phyloP scores from a whole-genome alignment of 1,139 yeast species.

The Saccharomyces hybrid region DNA sequence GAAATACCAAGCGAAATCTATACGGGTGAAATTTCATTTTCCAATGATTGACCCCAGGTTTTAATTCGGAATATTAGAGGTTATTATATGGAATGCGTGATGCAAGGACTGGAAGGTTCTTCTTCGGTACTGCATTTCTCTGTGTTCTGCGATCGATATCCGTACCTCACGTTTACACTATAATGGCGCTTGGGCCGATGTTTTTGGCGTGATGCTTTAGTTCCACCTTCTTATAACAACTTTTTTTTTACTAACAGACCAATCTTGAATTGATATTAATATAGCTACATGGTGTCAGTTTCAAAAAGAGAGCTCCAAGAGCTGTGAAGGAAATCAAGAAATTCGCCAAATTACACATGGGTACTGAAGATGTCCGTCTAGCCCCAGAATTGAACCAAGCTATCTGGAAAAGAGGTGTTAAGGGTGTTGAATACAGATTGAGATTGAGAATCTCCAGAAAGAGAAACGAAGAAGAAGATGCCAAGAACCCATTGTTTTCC shows the following conservation, averaged over 20 bases:
- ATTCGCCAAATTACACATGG: slow-evolving; percentile 98
- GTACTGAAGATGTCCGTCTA: slow-evolving; percentile 97
- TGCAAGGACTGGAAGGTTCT: not conserved
- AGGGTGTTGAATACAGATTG: slow-evolving; percentile 97
- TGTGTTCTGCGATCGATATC: not conserved
- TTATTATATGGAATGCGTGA: not conserved
- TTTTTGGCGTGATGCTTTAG: not conserved
- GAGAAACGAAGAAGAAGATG: slow-evolving; percentile 99
- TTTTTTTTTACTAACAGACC: not conserved
- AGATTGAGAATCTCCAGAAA: slow-evolving; percentile 99
- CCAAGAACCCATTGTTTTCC: slow-evolving; percentile 96
- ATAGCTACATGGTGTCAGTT: slow-evolving; percentile 92
- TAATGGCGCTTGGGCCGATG: not conserved
- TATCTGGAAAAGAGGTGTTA: slow-evolving; percentile 99
- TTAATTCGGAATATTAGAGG: not conserved
- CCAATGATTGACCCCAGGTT: not conserved
- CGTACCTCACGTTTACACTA: not conserved
- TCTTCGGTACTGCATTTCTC: not conserved
- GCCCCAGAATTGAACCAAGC: slow-evolving; percentile 98
- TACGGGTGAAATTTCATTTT: not conserved
- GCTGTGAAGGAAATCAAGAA: slow-evolving; percentile 99
- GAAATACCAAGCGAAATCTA: not conserved
- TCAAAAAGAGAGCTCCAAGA: slow-evolving; percentile 99
- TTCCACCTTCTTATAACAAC: not conserved
- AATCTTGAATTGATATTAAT: not conserved